These are phyloP conservation scores for Solanum peruvianum DNA, from an alignment of 257 asterid genomes.

Conservation along the genomic window DNA sequence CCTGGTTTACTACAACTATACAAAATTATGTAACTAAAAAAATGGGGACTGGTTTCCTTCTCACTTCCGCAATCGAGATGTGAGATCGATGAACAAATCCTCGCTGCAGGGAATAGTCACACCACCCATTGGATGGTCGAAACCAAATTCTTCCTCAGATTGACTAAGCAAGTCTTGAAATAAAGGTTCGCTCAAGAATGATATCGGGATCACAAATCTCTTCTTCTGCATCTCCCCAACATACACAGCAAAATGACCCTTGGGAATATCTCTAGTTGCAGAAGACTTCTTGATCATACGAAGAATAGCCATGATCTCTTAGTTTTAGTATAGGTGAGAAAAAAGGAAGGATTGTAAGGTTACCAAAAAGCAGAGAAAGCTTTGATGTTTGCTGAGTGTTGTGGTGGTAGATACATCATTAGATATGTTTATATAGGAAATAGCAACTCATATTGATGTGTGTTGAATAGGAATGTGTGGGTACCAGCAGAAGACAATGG, in stretches of 20 bases:
- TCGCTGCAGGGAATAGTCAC: conserved; percentile 35
- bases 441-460: background rate
- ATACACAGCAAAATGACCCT: conserved; percentile 47
- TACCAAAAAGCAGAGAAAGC: background rate
- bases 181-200: conserved; percentile 14
- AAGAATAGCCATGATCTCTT: background rate
- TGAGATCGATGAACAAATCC: conserved; percentile 19
- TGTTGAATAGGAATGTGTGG: background rate
- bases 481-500: background rate
- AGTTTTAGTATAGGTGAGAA: background rate
- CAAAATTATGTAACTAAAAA: background rate
- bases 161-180: conserved; percentile 30
- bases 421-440: background rate
- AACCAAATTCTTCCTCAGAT: conserved; percentile 32
- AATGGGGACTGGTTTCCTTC: background rate
- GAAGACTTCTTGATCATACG: background rate
- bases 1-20: background rate
- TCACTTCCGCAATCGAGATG: conserved; percentile 10
- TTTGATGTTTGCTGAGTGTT: background rate
- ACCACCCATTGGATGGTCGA: conserved; percentile 50
- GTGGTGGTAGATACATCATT: background rate
- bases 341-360: background rate
- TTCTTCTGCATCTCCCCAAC: conserved; percentile 38
- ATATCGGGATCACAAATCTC: conserved; percentile 20
- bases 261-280: conserved; percentile 18